Evolutionary conservation across 768 basidiomycete species (phyloP).

Genomic region (Mycena latifolia): DNA sequence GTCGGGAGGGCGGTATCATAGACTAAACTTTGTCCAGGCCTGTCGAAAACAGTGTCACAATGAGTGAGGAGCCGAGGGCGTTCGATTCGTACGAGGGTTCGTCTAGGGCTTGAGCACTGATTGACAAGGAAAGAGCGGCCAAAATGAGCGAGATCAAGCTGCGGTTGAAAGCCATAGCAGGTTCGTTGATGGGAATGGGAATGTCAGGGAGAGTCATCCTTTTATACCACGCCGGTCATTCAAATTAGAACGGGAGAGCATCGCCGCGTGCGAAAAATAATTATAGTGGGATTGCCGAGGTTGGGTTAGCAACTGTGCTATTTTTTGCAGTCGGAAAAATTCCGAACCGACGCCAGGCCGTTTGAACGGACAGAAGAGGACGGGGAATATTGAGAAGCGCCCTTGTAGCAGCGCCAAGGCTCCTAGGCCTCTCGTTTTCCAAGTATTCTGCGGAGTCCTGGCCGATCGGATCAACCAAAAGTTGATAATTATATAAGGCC

Average conservation of each 20-base stretch:
- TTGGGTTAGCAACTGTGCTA: slow-evolving; percentile 11
- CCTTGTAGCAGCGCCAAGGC: slow-evolving; percentile 15
- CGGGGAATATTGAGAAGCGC: slow-evolving; percentile 18
- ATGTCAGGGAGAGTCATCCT: slow-evolving; percentile 11
- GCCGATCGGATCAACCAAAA: slow-evolving; percentile 17
- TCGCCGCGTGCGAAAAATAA: slow-evolving; percentile 20
- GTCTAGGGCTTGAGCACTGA: slow-evolving; percentile 21
- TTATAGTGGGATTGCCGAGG: slow-evolving; percentile 17
- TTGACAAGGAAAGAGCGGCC: slow-evolving; percentile 23
- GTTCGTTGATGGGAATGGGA: slow-evolving; percentile 20
- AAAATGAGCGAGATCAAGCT: slow-evolving; percentile 22
- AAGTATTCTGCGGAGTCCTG: slow-evolving; percentile 12
- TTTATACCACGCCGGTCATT: slow-evolving; percentile 19
- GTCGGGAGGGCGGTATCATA: slow-evolving; percentile 20
- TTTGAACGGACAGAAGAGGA: slow-evolving; percentile 20
- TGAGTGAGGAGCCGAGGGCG: slow-evolving; percentile 15
- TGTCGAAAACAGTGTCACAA: slow-evolving; percentile 20
- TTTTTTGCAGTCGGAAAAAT: slow-evolving; percentile 16
- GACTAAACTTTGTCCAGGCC: slow-evolving; percentile 21
- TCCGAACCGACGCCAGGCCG: slow-evolving; percentile 17
- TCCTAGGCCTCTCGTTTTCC: slow-evolving; percentile 15
- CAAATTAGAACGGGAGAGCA: slow-evolving; percentile 18
- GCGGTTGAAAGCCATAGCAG: slow-evolving; percentile 21
- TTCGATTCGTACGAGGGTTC: slow-evolving; percentile 22
- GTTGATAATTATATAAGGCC: slow-evolving; percentile 14